Evolutionary conservation across 495 filamentous ascomycete genomes (phyloP).

Genomic region (Neurospora africana): DNA sequence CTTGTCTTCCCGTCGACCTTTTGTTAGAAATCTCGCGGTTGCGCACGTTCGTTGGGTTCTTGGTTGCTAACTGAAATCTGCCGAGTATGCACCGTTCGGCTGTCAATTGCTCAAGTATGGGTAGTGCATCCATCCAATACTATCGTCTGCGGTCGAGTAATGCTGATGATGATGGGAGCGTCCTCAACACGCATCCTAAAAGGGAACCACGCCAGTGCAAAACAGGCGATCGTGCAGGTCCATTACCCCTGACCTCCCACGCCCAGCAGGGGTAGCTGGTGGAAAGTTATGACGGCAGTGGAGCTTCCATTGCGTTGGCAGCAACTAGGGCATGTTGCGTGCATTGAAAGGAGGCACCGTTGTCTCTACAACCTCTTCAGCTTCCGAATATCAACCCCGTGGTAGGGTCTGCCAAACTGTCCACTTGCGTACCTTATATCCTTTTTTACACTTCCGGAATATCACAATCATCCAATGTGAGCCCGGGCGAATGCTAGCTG

Average conservation of each 20-base stretch:
- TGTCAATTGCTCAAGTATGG: constrained; percentile 1
- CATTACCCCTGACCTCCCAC: not conserved
- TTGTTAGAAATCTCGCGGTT: constrained; percentile 8
- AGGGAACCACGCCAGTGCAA: not conserved
- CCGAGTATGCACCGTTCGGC: constrained; percentile 10
- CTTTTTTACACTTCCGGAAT: not conserved
- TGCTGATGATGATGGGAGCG: constrained; percentile 1
- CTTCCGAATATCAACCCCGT: not conserved
- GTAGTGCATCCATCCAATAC: not conserved
- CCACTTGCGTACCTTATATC: not conserved
- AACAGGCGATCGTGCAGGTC: not conserved
- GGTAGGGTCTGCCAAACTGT: not conserved
- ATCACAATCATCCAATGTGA: not conserved
- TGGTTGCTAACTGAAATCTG: constrained; percentile 9
- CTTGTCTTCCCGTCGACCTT: constrained; percentile 15
- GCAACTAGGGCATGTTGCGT: not conserved
- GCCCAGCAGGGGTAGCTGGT: constrained; percentile 1
- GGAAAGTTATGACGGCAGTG: constrained; percentile 11
- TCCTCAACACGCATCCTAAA: not conserved
- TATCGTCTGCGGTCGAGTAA: not conserved
- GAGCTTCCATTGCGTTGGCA: constrained; percentile 3
- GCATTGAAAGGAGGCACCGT: constrained; percentile 1
- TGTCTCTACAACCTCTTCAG: not conserved
- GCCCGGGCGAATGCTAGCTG: not conserved
- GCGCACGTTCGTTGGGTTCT: constrained; percentile 10